Evolutionary conservation across 1,284 basidiomycete species (phyloP), one percentile per base, ranked within the genome.

Genomic region (Malassezia nana): DNA sequence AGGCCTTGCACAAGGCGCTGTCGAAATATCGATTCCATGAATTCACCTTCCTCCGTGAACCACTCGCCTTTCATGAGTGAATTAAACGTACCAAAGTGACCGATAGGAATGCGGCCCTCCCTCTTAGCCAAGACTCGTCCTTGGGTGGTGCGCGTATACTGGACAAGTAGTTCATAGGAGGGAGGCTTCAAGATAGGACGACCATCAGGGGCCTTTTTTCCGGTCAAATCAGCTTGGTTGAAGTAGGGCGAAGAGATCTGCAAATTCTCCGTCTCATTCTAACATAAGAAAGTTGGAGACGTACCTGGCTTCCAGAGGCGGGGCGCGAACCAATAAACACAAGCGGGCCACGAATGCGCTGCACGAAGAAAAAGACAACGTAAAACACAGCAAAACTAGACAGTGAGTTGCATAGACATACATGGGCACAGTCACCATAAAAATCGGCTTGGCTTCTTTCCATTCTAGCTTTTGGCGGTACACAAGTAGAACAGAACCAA

Each of bases 21-120:
- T 43, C 64, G 55, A 53, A 73, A 72, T 41, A 64, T 52, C 24
- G 31, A 26, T 51, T 69, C 60, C 4, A 61, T 52, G 35, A 73
- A 73, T 42, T 70, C 71, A 18, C 71, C 71, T 32, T 66, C 52
- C n/a, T 65, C 50, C 10, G 67, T 69, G 57, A 73, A 69, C 67
- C 69, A 73, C 52, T 73, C 70, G 53, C 64, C 68, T 66, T 55
- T 13, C 22, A 42, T 35, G 4, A 52, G 18, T 44, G 28, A 13
- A 4, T 12, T 6, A n/a, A 10, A 57, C 65, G 58, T 52, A 65
- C 69, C 68, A 15, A 70, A 51, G 40, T 70, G 60, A 10, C 71
- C 71, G 1, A 73, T 52, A 15, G 46, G 40, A 12, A 70, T 38
- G 20, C 33, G 31, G 2, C 44, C 41, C 20, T 50, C 20, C 18